Percentiles rank a stretch among this genome's conserved stretches.
Conservation (phyloP, 257 asterid species). For the Solanum neorickii region DNA sequence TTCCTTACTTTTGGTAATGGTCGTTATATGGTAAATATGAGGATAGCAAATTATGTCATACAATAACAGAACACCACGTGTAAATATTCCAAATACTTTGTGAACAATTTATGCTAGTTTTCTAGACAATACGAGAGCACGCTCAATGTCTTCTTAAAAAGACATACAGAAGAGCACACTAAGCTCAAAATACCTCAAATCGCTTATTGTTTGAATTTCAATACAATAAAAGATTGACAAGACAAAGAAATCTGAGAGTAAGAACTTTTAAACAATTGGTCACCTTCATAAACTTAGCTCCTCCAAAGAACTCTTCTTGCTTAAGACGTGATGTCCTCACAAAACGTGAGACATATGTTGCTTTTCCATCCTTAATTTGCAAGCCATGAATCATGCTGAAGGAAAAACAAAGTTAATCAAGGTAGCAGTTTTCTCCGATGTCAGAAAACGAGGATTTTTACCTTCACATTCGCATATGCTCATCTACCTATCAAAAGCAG, state of each 20-base stretch:
- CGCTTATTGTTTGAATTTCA: background rate
- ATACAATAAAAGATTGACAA: background rate
- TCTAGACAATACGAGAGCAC: background rate
- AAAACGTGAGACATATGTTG: constrained; percentile 85
- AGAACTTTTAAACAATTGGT: background rate
- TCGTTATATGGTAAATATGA: background rate
- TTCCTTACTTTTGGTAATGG: background rate
- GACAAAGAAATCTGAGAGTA: background rate
- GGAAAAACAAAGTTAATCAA: background rate
- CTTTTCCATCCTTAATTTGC: constrained; percentile 91
- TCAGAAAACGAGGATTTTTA: background rate
- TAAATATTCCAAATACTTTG: background rate
- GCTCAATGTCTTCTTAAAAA: background rate
- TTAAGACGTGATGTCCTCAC: constrained; percentile 84
- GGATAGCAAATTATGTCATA: background rate
- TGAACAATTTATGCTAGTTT: background rate
- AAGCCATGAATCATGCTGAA: constrained; percentile 93
- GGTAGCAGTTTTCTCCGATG: background rate
- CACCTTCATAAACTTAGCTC: constrained; percentile 88
- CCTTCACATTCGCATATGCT: background rate
- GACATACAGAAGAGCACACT: background rate
- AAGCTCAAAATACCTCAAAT: background rate
- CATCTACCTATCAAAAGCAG: background rate
- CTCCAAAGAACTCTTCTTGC: constrained; percentile 81
- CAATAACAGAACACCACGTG: background rate